Conservation (phyloP, 805 yeast species). For the Myxozyma neglecta region DNA sequence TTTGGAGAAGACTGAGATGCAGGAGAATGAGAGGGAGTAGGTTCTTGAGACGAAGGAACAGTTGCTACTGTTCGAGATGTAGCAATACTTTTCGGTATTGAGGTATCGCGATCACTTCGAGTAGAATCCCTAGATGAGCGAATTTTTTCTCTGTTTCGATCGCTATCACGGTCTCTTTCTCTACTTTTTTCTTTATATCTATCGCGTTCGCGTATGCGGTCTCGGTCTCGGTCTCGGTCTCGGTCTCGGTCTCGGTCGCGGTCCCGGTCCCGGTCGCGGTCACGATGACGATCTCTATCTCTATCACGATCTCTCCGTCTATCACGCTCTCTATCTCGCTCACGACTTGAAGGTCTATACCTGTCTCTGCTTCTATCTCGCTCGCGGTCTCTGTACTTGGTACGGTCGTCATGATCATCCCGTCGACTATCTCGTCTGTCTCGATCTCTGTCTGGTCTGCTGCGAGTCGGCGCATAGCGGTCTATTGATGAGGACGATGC, state of each 20-base stretch:
- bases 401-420: not conserved
- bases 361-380: slow-evolving; percentile 11
- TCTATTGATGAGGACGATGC: not conserved
- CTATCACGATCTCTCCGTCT: slow-evolving; percentile 15
- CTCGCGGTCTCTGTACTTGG: slow-evolving; percentile 6
- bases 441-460: not conserved
- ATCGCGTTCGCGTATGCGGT: slow-evolving; percentile 1
- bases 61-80: not conserved
- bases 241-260: slow-evolving; percentile 5
- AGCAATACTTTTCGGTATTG: not conserved
- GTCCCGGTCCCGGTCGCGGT: slow-evolving; percentile 5
- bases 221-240: not conserved
- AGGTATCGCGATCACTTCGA: not conserved
- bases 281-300: slow-evolving; percentile 1
- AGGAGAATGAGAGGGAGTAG: not conserved
- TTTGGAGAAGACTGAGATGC: not conserved
- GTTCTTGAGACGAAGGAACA: too few species aligned
- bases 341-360: slow-evolving; percentile 9
- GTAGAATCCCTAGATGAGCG: not conserved
- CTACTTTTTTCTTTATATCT: not conserved
- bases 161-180: not conserved
- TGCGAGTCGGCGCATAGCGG: not conserved
- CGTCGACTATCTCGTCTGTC: not conserved
- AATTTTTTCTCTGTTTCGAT: not conserved
- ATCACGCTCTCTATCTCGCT: slow-evolving; percentile 10